phyloP scores from a whole-genome alignment of 2,329 filamentous ascomycete genomes.

The Paraphaeosphaeria minitans region DNA sequence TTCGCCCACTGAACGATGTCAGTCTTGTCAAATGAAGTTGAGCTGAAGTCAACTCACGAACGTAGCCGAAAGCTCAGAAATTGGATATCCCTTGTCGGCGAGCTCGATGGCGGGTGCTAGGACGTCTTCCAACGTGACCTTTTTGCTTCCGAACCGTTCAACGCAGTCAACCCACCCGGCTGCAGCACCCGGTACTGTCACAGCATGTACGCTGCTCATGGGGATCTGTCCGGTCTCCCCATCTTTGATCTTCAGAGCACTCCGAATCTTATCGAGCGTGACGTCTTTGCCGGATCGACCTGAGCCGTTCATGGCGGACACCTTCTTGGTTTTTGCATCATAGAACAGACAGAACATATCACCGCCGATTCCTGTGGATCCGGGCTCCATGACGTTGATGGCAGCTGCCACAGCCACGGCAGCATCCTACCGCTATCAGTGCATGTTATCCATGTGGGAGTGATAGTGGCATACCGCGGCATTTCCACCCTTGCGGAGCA shows the following conservation, averaged over 20 bases:
- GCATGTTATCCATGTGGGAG: neutral
- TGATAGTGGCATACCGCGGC: conserved; percentile 68
- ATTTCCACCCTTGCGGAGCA: conserved; percentile 89
- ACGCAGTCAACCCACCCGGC: conserved; percentile 93
- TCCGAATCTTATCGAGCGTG: conserved; percentile 72
- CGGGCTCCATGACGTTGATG: conserved; percentile 91
- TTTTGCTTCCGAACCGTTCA: conserved; percentile 87
- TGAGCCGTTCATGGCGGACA: conserved; percentile 89
- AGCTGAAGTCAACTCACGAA: conserved; percentile 60
- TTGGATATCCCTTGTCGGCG: conserved; percentile 86
- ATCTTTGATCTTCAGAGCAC: conserved; percentile 68
- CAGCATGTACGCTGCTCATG: conserved; percentile 75
- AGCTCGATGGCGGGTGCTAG: conserved; percentile 82
- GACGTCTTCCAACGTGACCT: conserved; percentile 75
- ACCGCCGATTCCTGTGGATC: conserved; percentile 91
- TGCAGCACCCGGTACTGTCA: conserved; percentile 86
- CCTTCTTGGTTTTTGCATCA: conserved; percentile 78
- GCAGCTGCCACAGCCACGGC: conserved; percentile 92
- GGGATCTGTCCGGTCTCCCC: conserved; percentile 68
- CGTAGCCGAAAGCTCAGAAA: conserved; percentile 75
- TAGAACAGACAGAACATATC: conserved; percentile 98
- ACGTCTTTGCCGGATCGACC: conserved; percentile 76
- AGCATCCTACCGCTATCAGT: conserved; percentile 69
- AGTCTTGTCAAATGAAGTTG: too few species aligned
- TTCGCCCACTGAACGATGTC: conserved; percentile 63